A percentile compares a stretch with the other conserved stretches of the same genome.
phyloP scores from a whole-genome alignment of 495 filamentous ascomycete species.

The Parathielavia appendiculata region DNA sequence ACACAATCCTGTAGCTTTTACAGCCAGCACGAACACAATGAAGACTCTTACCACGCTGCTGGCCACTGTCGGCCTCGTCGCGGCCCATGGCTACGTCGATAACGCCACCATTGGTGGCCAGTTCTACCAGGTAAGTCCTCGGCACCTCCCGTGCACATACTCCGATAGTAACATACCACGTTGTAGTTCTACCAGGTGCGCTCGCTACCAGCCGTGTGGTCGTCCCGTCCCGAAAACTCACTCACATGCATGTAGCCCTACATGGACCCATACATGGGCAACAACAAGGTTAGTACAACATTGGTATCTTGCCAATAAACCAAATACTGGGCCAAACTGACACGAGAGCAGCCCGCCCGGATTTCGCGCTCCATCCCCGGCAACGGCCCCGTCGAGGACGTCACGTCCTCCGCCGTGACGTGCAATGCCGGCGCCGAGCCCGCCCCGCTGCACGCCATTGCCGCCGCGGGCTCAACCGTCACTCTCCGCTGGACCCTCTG shows the following conservation, averaged over 20 bases:
- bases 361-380: constrained; percentile 47
- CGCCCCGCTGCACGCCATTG: constrained; percentile 49
- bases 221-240: background rate
- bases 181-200: constrained; percentile 23
- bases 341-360: constrained; percentile 28
- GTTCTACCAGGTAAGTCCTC: constrained; percentile 27
- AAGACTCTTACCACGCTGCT: constrained; percentile 39
- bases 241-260: constrained; percentile 32
- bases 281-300: constrained; percentile 18
- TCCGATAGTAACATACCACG: background rate
- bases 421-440: constrained; percentile 47
- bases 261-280: constrained; percentile 45
- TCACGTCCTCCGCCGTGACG: constrained; percentile 43
- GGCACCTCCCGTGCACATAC: background rate
- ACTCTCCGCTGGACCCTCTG: constrained; percentile 60
- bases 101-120: constrained; percentile 44
- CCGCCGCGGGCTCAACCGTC: constrained; percentile 51
- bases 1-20: background rate
- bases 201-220: background rate
- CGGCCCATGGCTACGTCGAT: constrained; percentile 59
- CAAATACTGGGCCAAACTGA: background rate
- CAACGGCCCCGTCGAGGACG: constrained; percentile 48
- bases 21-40: constrained; percentile 20
- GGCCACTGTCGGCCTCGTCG: constrained; percentile 48
- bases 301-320: too few relatives aligned